Base-by-base conservation (phyloP, 176 grass and related monocot species). In the Ananas comosus region DNA sequence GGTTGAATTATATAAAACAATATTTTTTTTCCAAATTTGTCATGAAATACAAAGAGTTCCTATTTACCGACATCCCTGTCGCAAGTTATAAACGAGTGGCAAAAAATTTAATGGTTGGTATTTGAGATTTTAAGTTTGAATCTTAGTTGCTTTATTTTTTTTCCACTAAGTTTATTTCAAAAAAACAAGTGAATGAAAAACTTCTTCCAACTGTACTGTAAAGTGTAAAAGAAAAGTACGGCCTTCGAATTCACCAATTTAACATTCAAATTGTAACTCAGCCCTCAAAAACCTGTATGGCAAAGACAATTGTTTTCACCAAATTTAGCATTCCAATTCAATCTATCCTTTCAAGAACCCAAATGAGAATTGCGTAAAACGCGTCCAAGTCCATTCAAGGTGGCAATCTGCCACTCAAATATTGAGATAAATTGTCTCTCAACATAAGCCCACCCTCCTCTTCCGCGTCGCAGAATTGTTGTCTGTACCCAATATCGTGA, bases 401-500 rank as follows among this genome's bases (percentile, higher is more conserved):
- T 73, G 56, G 71, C 24, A 64, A 64, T 47, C 50, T 59, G 63
- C 67, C 53, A 49, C 57, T 49, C 16, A 80, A 70, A 27, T 70
- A 71, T 28, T 64, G 68, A 50, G 72, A 80, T 48, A 89, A 73
- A 50, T 73, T 51, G 66, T 89, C 72, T 75, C 87, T 82, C 51
- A 80, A 79, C 33, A 53, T 14, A 27, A 76, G 24, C 10, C 79
- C 79, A 9, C 12, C 18, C 1, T 77, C 72, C 13, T 85, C 83
- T 4, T 25, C 48, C 25, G 80, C 76, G 64, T 74, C 58, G 76
- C 79, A 73, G 68, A 89, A 71, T 72, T 85, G 82, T 73, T 85
- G 82, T 24, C 47, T 54, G 82, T 85, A 82, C 50, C 82, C 77
- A 4, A 65, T 19, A 16, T 89, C 87, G 24, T 89, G 82, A 47